Evolutionary conservation across 2,329 filamentous ascomycete species (phyloP), one percentile per base, ranked within the genome.

Genomic region (Colletotrichum tamarilloi): DNA sequence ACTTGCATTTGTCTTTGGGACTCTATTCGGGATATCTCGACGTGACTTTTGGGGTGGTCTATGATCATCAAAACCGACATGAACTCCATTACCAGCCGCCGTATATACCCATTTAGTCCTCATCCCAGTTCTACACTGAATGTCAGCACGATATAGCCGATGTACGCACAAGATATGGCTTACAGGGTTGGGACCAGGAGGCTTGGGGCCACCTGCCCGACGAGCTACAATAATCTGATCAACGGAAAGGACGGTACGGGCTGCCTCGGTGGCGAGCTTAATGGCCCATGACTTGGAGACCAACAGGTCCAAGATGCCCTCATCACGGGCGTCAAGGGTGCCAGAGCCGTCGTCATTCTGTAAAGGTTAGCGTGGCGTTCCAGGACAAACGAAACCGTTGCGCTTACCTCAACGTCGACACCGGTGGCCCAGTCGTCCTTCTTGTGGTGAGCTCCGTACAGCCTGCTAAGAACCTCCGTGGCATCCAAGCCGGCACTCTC

Each of bases 211-310:
- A 81, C 97, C 97, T 60, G 97, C 97, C 86, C 98, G 97, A 85
- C 96, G 92, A 75, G 97, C 95, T 71, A 99, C 97, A 81, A 99
- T 99, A 81, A 99, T 99, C 86, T 99, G 97, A 84, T 99, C 97
- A 52, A 99, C 97, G 60, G 95, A 97, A 76, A 99, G 87, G 35
- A 99, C 93, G 60, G 97, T 99, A 79, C 97, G 91, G 66, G 95
- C 96, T 53, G 97, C 93, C 85, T 99, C 97, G 28, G 96, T 98
- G 49, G 97, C 97, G 76, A 99, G 89, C 86, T 97, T 97, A 84
- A 99, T 98, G 59, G 97, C 97, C 96, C 95, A 98, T 81, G 92
- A 92, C 90, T 99, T 99, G 76, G 93, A 92, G 74, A 95, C 91
- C 85, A 98, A 89, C 56, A 99, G 89, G 82, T 99, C 97, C 68